phyloP scores from a whole-genome alignment of 2,329 filamentous ascomycete species.

The Sporothrix schenckii region DNA sequence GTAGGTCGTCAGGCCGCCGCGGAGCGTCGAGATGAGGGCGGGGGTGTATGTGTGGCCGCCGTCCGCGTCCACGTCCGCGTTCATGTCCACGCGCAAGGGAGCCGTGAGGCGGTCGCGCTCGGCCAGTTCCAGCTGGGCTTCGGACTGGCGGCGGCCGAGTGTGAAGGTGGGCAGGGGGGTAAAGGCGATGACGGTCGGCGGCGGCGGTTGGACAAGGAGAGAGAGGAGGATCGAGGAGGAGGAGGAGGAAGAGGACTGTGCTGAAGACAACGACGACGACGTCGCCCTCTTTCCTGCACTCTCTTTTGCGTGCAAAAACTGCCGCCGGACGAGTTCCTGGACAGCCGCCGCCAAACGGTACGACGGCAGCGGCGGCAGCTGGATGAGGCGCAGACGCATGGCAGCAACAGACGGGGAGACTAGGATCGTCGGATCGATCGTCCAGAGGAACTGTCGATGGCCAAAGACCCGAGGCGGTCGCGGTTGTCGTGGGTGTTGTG shows the following conservation, averaged over 20 bases:
- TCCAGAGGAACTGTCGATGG: neutral
- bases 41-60: conserved; percentile 49
- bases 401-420: neutral
- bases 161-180: conserved; percentile 84
- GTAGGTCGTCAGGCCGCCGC: conserved; percentile 91
- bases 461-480: neutral
- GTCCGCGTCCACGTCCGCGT: too few relatives aligned
- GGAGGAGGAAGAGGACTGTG: neutral
- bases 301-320: conserved; percentile 63
- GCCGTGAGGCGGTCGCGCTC: conserved; percentile 52
- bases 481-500: neutral
- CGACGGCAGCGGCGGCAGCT: conserved; percentile 43
- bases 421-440: neutral
- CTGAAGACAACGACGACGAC: neutral
- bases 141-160: conserved; percentile 76
- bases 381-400: conserved; percentile 46
- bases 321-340: conserved; percentile 47
- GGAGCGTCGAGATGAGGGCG: conserved; percentile 69
- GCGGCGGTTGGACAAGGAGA: conserved; percentile 49
- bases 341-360: conserved; percentile 47
- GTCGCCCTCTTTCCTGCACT: neutral
- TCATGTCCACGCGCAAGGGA: conserved; percentile 44
- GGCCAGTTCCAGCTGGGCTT: conserved; percentile 48
- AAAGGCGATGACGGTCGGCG: conserved; percentile 78
- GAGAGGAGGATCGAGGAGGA: conserved; percentile 23